Evolutionary conservation across 2,329 filamentous ascomycete species (phyloP), one percentile per base, ranked within the genome.

Genomic region (Microcera coccophila): DNA sequence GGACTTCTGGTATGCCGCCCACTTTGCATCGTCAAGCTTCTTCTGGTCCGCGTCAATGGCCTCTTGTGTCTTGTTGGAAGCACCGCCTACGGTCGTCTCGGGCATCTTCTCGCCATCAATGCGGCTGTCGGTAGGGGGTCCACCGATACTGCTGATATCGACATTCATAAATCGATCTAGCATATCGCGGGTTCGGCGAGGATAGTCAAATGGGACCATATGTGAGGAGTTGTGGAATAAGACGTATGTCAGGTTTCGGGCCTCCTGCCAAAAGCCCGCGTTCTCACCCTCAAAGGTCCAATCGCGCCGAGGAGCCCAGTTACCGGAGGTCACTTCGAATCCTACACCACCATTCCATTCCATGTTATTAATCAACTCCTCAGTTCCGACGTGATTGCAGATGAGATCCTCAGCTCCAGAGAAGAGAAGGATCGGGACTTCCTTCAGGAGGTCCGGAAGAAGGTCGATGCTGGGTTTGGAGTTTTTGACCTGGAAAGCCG

Each of bases 181-280:
- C 93, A 98, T 98, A 64, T 97, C 93, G 48, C 91, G 81, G 16
- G 84, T 86, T 47, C 90, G 84, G 36, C 89, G 82, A 1, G 91
- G 84, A 57, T 86, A 87, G 66, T 98, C 91, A 60, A 93, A 97
- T 1, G 93, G 94, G 1, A 98, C 93, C 93, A 98, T 98, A 67
- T 98, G 93, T 38, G 87, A 95, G 14, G 89, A 83, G 65, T 98
- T 95, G 73, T 95, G 88, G 69, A 97, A 95, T 31, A 94, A 75
- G 22, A 98, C 84, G 62, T 98, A 98, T 1, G 93, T 96, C 48
- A 98, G 70, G 67, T 98, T 98, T 52, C 94, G 83, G 2, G 93
- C 91, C 63, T 90, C 81, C 66, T 98, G 94, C 75, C 91, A 98
- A 61, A 94, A 88, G 18, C 93, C 93, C 3, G 90, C 90, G 2